Evolutionary conservation across 192 early-diverging fungal genomes (phyloP), one percentile per base, ranked within the genome.

Genomic region (Mortierella hygrophila): DNA sequence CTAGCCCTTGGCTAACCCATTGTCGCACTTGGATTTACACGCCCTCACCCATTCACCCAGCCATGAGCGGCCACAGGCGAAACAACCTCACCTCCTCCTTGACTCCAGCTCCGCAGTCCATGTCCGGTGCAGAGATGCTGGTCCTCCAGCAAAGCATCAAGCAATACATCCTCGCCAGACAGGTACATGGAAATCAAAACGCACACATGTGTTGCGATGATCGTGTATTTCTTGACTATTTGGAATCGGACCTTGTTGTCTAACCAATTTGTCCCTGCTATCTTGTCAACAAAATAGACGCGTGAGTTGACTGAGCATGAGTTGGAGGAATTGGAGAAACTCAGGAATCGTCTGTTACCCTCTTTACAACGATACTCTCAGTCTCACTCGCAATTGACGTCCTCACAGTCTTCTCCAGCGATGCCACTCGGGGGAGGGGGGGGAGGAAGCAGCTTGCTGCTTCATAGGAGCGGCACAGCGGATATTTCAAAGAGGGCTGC

Each of bases 71-170:
- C 29, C 26, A 65, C 60, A 65, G 60, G 60, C 9, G 60, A 65
- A 26, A 65, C 29, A 32, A 26, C 26, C n/a, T 29, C 60, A 35
- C 55, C 55, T 29, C 60, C 29, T 57, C 55, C 54, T 49, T 18
- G 37, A 72, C 74, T 9, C n/a, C 68, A 37, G 23, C 68, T 4
- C 26, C 60, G 4, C 65, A 21, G n/a, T n/a, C 47, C 6, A 44
- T 81, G 65, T 81, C 80, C 21, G 80, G 80, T 20, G 74, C 80
- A 54, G 80, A 81, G 38, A 69, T 81, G 68, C 74, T 81, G 46
- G 68, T 81, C 2, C 68, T 81, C 2, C 80, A 81, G 57, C 80
- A 81, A 37, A 75, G 38, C 68, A 38, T 81, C 65, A 81, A 81
- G 40, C 80, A 81, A 29, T 81, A 81, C 74, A 75, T 81, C 68